Percentiles rank a stretch among this genome's conserved stretches.
phyloP scores from a whole-genome alignment of 768 basidiomycete species.

The Naganishia kalamii region DNA sequence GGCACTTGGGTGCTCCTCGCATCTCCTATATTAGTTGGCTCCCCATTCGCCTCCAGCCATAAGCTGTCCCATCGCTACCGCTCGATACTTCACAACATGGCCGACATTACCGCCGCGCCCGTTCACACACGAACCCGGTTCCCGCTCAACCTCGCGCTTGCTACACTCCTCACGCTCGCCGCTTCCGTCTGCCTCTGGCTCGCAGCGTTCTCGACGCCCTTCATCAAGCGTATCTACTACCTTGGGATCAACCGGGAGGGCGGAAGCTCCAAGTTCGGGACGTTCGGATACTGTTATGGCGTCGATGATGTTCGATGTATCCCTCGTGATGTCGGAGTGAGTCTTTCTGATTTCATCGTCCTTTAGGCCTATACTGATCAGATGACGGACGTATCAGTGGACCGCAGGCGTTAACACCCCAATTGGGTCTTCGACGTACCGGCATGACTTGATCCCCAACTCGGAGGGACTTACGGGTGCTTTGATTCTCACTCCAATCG shows the following conservation, averaged over 20 bases:
- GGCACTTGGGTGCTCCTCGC: background rate
- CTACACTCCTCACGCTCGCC: conserved; percentile 34
- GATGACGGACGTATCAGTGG: no score
- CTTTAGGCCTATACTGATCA: no score
- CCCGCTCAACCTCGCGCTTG: conserved; percentile 19
- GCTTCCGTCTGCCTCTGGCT: conserved; percentile 43
- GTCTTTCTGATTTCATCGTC: conserved; percentile 7
- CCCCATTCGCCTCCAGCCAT: no score
- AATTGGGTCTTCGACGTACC: no score
- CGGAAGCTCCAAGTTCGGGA: conserved; percentile 32
- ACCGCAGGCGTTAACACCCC: no score
- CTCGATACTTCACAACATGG: background rate
- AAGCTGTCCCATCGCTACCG: background rate
- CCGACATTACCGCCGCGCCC: background rate
- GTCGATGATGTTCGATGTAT: background rate
- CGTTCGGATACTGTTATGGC: conserved; percentile 35
- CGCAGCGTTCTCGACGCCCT: conserved; percentile 37
- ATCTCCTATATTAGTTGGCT: background rate
- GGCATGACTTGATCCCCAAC: no score
- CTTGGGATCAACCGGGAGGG: conserved; percentile 25
- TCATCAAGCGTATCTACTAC: conserved; percentile 37
- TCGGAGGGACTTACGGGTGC: conserved; percentile 31
- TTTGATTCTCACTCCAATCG: conserved; percentile 37
- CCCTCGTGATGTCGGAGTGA: conserved; percentile 32
- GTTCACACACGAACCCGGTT: background rate